These are phyloP conservation scores for Diaporthe sp. DNA, from an alignment of 2,329 filamentous ascomycete species.

Conservation along the genomic window DNA sequence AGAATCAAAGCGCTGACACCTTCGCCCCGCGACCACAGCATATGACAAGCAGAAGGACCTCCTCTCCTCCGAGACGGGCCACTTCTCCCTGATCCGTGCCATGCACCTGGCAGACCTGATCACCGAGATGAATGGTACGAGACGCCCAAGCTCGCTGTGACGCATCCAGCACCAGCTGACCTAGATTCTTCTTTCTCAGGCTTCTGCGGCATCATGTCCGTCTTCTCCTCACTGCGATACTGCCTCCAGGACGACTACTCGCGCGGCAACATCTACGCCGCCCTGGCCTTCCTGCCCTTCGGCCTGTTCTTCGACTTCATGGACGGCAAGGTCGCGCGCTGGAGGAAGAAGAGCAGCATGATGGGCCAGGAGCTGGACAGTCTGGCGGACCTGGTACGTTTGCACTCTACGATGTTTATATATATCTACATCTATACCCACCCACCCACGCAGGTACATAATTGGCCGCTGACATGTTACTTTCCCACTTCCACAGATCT, in stretches of 20 bases:
- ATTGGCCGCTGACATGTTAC: background rate
- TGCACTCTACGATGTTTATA: constrained; percentile 4
- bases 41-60: constrained; percentile 84
- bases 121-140: constrained; percentile 81
- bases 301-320: constrained; percentile 98
- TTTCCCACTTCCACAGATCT: constrained; percentile 74
- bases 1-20: constrained; percentile 9
- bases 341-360: constrained; percentile 95
- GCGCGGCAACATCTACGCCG: constrained; percentile 81
- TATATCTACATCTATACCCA: background rate
- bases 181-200: constrained; percentile 58
- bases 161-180: constrained; percentile 28
- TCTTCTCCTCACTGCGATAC: constrained; percentile 96
- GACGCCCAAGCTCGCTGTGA: background rate
- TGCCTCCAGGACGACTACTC: constrained; percentile 77
- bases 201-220: constrained; percentile 92
- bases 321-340: constrained; percentile 95
- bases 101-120: constrained; percentile 88
- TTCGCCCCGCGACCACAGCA: constrained; percentile 55
- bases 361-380: constrained; percentile 99
- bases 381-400: constrained; percentile 87
- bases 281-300: constrained; percentile 89
- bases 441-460: background rate
- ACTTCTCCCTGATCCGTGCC: constrained; percentile 78
- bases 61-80: constrained; percentile 77